These are phyloP conservation scores for Nadsonia starkeyi-henricii DNA, from an alignment of 1,139 yeast genomes.

Conservation along the genomic window DNA sequence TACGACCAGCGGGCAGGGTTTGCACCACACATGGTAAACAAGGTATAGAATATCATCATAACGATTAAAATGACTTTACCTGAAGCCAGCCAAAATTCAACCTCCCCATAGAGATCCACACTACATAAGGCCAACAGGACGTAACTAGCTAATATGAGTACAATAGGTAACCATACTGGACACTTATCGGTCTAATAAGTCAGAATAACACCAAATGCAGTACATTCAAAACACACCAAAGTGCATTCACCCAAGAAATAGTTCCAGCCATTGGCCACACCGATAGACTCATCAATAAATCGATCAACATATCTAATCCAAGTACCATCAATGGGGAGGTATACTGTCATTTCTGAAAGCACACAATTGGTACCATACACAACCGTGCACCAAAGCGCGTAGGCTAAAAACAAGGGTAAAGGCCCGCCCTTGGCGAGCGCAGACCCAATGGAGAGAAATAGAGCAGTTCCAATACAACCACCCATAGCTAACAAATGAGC, in stretches of 20 bases:
- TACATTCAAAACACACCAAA: constrained; percentile 68
- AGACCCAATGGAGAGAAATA: background rate
- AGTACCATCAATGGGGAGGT: constrained; percentile 59
- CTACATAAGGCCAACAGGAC: background rate
- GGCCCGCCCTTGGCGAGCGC: constrained; percentile 24
- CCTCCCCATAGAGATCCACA: background rate
- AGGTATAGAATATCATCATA: background rate
- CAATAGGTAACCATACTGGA: constrained; percentile 4
- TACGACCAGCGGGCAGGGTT: constrained; percentile 23
- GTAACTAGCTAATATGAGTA: background rate
- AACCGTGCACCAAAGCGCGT: constrained; percentile 44
- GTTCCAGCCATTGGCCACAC: constrained; percentile 72
- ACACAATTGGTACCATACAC: constrained; percentile 54
- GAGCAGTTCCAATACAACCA: background rate
- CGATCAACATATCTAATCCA: constrained; percentile 41
- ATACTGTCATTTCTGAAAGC: constrained; percentile 74
- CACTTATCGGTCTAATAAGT: constrained; percentile 4
- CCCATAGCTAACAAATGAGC: background rate
- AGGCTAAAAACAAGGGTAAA: constrained; percentile 56
- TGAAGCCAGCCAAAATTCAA: background rate
- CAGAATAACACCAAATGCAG: constrained; percentile 63
- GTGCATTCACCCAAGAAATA: constrained; percentile 67
- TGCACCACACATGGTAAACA: background rate
- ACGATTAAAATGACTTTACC: background rate
- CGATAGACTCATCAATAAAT: constrained; percentile 54